These are phyloP conservation scores for Fusarium domesticum DNA, from an alignment of 2,329 filamentous ascomycete species.

Conservation along the genomic window DNA sequence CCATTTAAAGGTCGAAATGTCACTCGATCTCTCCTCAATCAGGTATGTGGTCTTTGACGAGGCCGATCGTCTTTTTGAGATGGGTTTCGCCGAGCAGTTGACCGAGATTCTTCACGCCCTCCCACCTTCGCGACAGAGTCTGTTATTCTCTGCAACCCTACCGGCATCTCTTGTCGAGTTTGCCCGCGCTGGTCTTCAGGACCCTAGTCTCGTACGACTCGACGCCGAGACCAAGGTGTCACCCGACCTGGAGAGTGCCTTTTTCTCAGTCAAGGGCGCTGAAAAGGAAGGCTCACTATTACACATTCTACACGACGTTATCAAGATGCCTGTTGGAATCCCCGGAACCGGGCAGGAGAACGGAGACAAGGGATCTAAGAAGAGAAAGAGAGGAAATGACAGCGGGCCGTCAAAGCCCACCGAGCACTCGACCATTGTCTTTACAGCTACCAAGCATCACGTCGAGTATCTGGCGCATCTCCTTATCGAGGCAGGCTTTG, in stretches of 20 bases:
- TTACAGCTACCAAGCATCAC: slow-evolving; percentile 93
- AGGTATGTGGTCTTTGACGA: slow-evolving; percentile 97
- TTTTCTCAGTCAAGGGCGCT: slow-evolving; percentile 86
- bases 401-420: slow-evolving; percentile 66
- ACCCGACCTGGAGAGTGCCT: slow-evolving; percentile 90
- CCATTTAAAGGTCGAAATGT: slow-evolving; percentile 97
- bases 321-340: slow-evolving; percentile 76
- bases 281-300: slow-evolving; percentile 93
- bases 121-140: slow-evolving; percentile 78
- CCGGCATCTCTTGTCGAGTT: slow-evolving; percentile 96
- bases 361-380: slow-evolving; percentile 55
- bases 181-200: slow-evolving; percentile 86
- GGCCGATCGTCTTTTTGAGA: slow-evolving; percentile 94
- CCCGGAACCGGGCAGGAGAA: slow-evolving; percentile 52
- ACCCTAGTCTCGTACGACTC: slow-evolving; percentile 83
- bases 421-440: slow-evolving; percentile 89
- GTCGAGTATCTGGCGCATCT: slow-evolving; percentile 87
- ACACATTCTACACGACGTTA: slow-evolving; percentile 85
- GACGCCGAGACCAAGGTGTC: slow-evolving; percentile 96
- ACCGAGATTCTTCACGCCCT: slow-evolving; percentile 89
- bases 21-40: slow-evolving; percentile 82
- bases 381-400: slow-evolving; percentile 63
- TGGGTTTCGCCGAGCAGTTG: slow-evolving; percentile 94
- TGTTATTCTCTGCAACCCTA: slow-evolving; percentile 92
- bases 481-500: slow-evolving; percentile 78